Conservation (phyloP, 805 yeast species). For the Starmerella tilneyi region DNA sequence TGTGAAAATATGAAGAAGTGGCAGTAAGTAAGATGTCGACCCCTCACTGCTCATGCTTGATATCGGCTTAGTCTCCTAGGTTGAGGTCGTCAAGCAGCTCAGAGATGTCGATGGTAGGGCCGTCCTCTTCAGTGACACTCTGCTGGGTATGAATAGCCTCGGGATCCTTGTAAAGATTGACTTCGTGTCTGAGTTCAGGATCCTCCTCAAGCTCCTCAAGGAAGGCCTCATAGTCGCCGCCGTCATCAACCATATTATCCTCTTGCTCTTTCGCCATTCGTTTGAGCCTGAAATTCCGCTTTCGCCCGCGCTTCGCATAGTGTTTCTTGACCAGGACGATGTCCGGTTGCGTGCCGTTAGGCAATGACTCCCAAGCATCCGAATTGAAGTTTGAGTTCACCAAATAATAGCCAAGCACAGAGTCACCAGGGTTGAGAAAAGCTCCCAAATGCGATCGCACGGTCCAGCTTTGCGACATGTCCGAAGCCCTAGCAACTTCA, state of each 20-base stretch:
- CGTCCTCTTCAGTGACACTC: conserved; percentile 51
- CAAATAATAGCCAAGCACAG: conserved; percentile 76
- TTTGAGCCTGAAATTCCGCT: conserved; percentile 83
- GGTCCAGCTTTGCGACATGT: conserved; percentile 65
- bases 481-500: conserved; percentile 70
- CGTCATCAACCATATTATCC: conserved; percentile 40
- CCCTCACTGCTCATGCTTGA: no score
- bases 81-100: conserved; percentile 91
- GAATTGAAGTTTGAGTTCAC: conserved; percentile 69
- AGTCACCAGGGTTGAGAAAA: conserved; percentile 85
- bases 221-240: conserved; percentile 86
- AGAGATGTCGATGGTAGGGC: conserved; percentile 80
- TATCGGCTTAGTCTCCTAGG: conserved; percentile 38
- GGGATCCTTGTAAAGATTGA: conserved; percentile 72
- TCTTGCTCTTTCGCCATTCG: conserved; percentile 90
- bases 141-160: conserved; percentile 12
- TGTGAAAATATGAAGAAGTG: no score
- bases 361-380: conserved; percentile 35
- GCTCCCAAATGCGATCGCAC: conserved; percentile 85
- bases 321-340: conserved; percentile 81
- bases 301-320: conserved; percentile 65
- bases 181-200: conserved; percentile 79
- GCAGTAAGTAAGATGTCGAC: no score
- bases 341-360: conserved; percentile 43
- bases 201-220: conserved; percentile 97